Conservation (phyloP, 1,284 basidiomycete genomes). For the Sphagnurus paluster region DNA sequence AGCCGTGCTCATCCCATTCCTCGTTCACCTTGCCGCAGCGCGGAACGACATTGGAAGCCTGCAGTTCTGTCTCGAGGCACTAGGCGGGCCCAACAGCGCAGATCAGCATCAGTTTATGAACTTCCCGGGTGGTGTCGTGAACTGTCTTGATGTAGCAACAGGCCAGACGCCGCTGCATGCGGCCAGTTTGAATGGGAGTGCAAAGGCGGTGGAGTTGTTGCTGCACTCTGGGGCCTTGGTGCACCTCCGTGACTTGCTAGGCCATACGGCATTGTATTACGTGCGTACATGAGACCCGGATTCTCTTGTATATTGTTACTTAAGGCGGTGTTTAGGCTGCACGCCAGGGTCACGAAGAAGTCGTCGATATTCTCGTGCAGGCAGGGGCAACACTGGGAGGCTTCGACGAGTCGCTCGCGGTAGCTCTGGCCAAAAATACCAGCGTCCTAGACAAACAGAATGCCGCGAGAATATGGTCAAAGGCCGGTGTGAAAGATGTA, state of each 20-base stretch:
- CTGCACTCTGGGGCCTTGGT: constrained; percentile 84
- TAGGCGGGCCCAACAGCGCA: constrained; percentile 27
- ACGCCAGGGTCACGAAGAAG: constrained; percentile 58
- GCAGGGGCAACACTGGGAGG: constrained; percentile 77
- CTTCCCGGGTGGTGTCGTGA: constrained; percentile 66
- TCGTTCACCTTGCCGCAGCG: constrained; percentile 77
- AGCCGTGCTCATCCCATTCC: constrained; percentile 67
- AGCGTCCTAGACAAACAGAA: constrained; percentile 41
- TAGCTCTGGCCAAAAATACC: constrained; percentile 49
- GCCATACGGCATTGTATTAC: constrained; percentile 84
- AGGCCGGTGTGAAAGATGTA: too few relatives aligned
- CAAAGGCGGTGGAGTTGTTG: constrained; percentile 55
- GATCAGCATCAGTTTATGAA: constrained; percentile 29
- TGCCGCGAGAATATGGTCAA: constrained; percentile 52
- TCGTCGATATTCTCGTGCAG: constrained; percentile 69
- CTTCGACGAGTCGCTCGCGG: constrained; percentile 63
- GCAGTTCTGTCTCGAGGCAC: constrained; percentile 51
- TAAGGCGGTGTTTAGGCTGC: constrained; percentile 53
- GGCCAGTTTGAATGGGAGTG: constrained; percentile 72
- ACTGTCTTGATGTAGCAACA: constrained; percentile 66
- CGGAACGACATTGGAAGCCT: constrained; percentile 65
- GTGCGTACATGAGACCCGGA: constrained; percentile 37
- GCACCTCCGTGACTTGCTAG: constrained; percentile 75
- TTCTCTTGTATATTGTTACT: neutral
- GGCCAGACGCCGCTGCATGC: constrained; percentile 81